phyloP scores from a whole-genome alignment of 768 basidiomycete genomes.

The Postia placenta region DNA sequence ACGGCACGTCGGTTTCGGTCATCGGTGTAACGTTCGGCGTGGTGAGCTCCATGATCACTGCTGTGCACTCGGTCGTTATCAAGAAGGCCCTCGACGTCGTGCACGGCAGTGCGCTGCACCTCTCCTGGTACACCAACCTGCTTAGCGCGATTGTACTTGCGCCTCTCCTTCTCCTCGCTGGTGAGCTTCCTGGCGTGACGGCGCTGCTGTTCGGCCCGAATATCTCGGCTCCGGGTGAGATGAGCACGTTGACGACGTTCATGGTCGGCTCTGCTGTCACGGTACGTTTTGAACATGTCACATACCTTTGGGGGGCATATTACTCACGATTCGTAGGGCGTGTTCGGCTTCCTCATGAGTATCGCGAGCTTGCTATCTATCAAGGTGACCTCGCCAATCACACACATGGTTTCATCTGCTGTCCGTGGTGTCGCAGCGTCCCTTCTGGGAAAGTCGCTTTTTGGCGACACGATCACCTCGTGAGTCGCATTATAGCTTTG shows the following conservation, averaged over 20 bases:
- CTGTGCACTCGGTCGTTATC: constrained; percentile 90
- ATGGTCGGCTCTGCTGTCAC: constrained; percentile 76
- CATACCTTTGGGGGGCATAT: too few species aligned
- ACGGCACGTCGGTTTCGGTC: constrained; percentile 50
- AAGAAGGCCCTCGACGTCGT: constrained; percentile 80
- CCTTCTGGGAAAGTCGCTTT: constrained; percentile 73
- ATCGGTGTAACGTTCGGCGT: constrained; percentile 79
- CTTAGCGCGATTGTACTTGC: constrained; percentile 66
- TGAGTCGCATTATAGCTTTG: constrained; percentile 30
- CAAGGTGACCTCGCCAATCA: constrained; percentile 96
- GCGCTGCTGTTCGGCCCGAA: constrained; percentile 50
- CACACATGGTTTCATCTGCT: constrained; percentile 95
- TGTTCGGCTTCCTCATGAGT: constrained; percentile 90
- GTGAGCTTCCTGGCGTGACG: constrained; percentile 62
- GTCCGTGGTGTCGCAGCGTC: constrained; percentile 94
- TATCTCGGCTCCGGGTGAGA: constrained; percentile 31
- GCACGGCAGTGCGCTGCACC: constrained; percentile 73
- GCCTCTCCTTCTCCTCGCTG: constrained; percentile 69
- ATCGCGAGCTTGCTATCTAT: constrained; percentile 90
- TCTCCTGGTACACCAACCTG: constrained; percentile 92
- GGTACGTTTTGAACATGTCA: constrained; percentile 38
- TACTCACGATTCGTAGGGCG: constrained; percentile 44
- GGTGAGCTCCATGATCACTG: constrained; percentile 78
- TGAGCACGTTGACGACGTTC: constrained; percentile 55
- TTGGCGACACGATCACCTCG: constrained; percentile 76